These are phyloP conservation scores for Neonothopanus nambi DNA, from an alignment of 1,284 basidiomycete genomes.

Conservation along the genomic window DNA sequence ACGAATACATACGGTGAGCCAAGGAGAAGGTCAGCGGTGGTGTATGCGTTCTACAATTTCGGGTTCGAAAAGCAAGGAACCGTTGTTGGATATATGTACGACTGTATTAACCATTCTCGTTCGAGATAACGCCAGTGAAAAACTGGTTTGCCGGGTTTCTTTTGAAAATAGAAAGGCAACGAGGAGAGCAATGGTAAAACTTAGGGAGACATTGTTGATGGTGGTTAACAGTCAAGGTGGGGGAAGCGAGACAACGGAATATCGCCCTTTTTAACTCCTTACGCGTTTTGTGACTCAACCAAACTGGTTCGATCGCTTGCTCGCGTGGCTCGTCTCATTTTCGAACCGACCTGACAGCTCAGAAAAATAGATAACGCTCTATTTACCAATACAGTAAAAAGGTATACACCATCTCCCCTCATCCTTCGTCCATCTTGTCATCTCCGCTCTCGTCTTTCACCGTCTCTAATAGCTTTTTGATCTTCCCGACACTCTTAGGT, in stretches of 20 bases:
- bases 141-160: slow-evolving; percentile 30
- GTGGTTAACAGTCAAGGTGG: slow-evolving; percentile 30
- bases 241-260: slow-evolving; percentile 18
- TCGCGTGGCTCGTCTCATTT: background rate
- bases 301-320: slow-evolving; percentile 2
- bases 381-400: slow-evolving; percentile 1
- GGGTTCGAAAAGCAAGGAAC: slow-evolving; percentile 81
- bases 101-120: slow-evolving; percentile 81
- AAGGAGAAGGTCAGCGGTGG: slow-evolving; percentile 38
- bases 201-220: slow-evolving; percentile 51
- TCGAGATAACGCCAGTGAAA: slow-evolving; percentile 41
- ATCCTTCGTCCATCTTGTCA: slow-evolving; percentile 77
- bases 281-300: background rate
- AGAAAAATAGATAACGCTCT: background rate
- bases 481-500: slow-evolving; percentile 75
- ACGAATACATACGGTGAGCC: slow-evolving; percentile 18
- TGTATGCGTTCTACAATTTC: slow-evolving; percentile 85
- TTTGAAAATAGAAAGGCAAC: slow-evolving; percentile 27
- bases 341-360: slow-evolving; percentile 7
- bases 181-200: slow-evolving; percentile 20
- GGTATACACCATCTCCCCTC: slow-evolving; percentile 17
- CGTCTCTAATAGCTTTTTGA: slow-evolving; percentile 74
- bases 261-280: background rate
- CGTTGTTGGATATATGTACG: slow-evolving; percentile 76
- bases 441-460: slow-evolving; percentile 63